Base-by-base conservation (phyloP, 2,329 filamentous ascomycete genomes). In the Cadophora sp. region DNA sequence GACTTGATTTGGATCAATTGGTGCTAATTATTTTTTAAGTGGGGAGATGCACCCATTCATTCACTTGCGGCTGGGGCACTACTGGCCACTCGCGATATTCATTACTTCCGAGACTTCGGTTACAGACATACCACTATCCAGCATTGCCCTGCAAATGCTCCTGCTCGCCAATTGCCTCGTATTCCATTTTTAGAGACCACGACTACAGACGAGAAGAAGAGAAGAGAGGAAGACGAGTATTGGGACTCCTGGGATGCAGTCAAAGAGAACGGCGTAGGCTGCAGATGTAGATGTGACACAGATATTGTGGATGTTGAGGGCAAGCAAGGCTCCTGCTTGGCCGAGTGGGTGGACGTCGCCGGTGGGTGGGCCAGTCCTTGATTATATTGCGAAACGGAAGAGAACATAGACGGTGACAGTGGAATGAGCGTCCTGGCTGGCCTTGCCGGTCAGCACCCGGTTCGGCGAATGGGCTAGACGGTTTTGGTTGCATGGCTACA, bases 51-150 rank as follows among this genome's bases (percentile, higher is more conserved):
- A 67, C 96, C 96, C 16, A 97, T 99, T 75, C 96, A 99, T 83
- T 99, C 96, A 46, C 91, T 99, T 62, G 96, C 96, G 31, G 95
- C 96, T 29, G 96, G 96, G 74, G 92, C 91, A 40, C 89, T 99
- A 19, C 86, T 99, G 37, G 86, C 89, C 2, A 89, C 92, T 58
- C 84, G 85, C 65, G 94, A 99, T 77, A 93, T 99, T 69, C 96
- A 99, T 81, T 99, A 99, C 83, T 99, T 99, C 90, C 93, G 96
- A 75, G 96, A 99, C 80, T 95, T 98, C 81, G 96, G 96, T 65
- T 99, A 99, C 83, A 89, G 96, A 77, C 96, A 99, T 81, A 99
- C 96, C 7, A 99, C 96, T 3, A 99, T 99, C 77, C 95, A 98
- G 81, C 96, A 99, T 81, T 99, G 96, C 77, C 96, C 96, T 1